These are phyloP conservation scores for Alternaria angustiovoidea DNA, from an alignment of 2,329 filamentous ascomycete species.

Conservation along the genomic window DNA sequence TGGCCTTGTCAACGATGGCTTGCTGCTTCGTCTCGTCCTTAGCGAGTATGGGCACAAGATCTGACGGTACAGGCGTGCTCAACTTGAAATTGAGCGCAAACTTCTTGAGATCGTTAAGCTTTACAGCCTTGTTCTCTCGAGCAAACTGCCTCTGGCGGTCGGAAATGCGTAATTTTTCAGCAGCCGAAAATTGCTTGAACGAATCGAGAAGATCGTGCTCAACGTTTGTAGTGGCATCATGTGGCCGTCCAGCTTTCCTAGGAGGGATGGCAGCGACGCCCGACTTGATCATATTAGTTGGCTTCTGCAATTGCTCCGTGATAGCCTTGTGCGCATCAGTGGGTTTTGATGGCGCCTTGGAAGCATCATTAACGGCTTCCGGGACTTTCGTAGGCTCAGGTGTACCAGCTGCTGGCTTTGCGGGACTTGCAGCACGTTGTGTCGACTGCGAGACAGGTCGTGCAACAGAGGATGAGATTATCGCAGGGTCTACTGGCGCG, in stretches of 20 bases:
- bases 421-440: conserved; percentile 33
- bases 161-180: conserved; percentile 67
- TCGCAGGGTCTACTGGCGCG: conserved; percentile 84
- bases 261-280: conserved; percentile 34
- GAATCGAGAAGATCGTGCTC: conserved; percentile 68
- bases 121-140: conserved; percentile 83
- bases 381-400: conserved; percentile 24
- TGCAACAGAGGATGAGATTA: conserved; percentile 83
- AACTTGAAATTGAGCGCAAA: conserved; percentile 96
- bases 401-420: conserved; percentile 27
- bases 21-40: conserved; percentile 96
- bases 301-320: conserved; percentile 38
- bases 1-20: conserved; percentile 88
- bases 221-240: conserved; percentile 67
- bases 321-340: conserved; percentile 29
- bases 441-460: conserved; percentile 53
- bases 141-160: conserved; percentile 64
- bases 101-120: conserved; percentile 92
- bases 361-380: conserved; percentile 8
- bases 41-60: conserved; percentile 92
- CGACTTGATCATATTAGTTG: conserved; percentile 41
- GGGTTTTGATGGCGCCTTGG: conserved; percentile 31
- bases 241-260: conserved; percentile 52
- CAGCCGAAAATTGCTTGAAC: conserved; percentile 70
- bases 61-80: conserved; percentile 86